These are phyloP conservation scores for Parsonsia alboflavescens DNA, from an alignment of 257 asterid genomes.

Conservation along the genomic window DNA sequence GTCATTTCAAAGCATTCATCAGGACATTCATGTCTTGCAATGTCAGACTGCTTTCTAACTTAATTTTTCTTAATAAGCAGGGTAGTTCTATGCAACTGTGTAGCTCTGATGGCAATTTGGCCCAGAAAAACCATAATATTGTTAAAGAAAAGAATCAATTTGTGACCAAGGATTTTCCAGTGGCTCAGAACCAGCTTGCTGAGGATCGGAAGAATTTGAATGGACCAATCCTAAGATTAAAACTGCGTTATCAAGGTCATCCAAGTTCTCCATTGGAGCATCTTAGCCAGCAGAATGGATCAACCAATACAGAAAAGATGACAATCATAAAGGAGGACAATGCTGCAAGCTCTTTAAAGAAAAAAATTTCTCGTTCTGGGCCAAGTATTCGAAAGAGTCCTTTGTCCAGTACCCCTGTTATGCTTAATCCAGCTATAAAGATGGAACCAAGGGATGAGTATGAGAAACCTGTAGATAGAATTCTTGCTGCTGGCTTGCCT, in stretches of 20 bases:
- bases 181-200: slow-evolving; percentile 18
- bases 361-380: slow-evolving; percentile 17
- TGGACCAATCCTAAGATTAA: background rate
- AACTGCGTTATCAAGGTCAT: slow-evolving; percentile 9
- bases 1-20: background rate
- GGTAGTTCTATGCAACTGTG: slow-evolving; percentile 23
- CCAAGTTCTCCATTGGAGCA: background rate
- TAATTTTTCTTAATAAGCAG: slow-evolving; percentile 29
- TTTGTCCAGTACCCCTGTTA: slow-evolving; percentile 17
- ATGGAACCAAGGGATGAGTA: slow-evolving; percentile 33
- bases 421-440: slow-evolving; percentile 30
- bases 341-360: slow-evolving; percentile 12
- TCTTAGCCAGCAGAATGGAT: slow-evolving; percentile 15
- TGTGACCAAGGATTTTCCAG: slow-evolving; percentile 17
- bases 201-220: slow-evolving; percentile 17
- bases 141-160: slow-evolving; percentile 20
- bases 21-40: slow-evolving; percentile 1
- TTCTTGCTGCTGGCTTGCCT: slow-evolving; percentile 25
- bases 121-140: slow-evolving; percentile 19
- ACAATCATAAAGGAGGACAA: slow-evolving; percentile 18
- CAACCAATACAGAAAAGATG: slow-evolving; percentile 11
- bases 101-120: slow-evolving; percentile 10
- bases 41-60: background rate
- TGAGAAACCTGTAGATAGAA: slow-evolving; percentile 22
- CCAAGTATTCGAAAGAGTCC: slow-evolving; percentile 19